Conservation (phyloP, 148 eudicot genomes). For the Rhododendron williamsianum region DNA sequence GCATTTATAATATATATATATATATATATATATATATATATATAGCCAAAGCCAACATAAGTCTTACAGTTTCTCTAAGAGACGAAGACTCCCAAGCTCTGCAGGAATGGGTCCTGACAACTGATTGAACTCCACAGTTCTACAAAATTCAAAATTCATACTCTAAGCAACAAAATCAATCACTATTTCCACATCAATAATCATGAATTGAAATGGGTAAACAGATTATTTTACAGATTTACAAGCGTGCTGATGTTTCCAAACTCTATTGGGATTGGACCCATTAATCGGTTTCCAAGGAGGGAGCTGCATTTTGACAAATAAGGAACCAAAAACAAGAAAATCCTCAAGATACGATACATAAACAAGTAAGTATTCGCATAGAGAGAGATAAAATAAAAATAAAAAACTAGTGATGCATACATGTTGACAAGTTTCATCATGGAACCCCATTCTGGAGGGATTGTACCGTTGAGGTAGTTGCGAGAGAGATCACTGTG, state of each 20-base stretch:
- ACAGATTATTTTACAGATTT: slow-evolving; percentile 10
- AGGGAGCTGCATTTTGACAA: slow-evolving; percentile 20
- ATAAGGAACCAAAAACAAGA: background rate
- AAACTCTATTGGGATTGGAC: slow-evolving; percentile 28
- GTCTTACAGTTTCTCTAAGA: slow-evolving; percentile 26
- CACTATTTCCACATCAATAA: background rate
- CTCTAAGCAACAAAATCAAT: background rate
- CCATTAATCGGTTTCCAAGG: slow-evolving; percentile 29
- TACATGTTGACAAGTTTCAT: slow-evolving; percentile 23
- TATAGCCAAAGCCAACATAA: background rate
- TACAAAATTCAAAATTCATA: slow-evolving; percentile 3
- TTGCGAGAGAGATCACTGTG: slow-evolving; percentile 27
- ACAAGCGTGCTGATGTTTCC: slow-evolving; percentile 33
- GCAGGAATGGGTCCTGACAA: slow-evolving; percentile 33
- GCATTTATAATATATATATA: too few relatives aligned
- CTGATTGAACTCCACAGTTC: slow-evolving; percentile 28
- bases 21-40: too few relatives aligned
- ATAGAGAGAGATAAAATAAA: background rate
- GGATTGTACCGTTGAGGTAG: slow-evolving; percentile 37
- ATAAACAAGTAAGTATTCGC: background rate
- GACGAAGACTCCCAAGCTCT: slow-evolving; percentile 26
- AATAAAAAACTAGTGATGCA: background rate
- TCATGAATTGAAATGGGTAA: background rate
- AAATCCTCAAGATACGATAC: background rate
- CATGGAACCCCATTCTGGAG: slow-evolving; percentile 28